phyloP scores from a whole-genome alignment of 169 alveolate species.

The Cyclospora cayetanensis region DNA sequence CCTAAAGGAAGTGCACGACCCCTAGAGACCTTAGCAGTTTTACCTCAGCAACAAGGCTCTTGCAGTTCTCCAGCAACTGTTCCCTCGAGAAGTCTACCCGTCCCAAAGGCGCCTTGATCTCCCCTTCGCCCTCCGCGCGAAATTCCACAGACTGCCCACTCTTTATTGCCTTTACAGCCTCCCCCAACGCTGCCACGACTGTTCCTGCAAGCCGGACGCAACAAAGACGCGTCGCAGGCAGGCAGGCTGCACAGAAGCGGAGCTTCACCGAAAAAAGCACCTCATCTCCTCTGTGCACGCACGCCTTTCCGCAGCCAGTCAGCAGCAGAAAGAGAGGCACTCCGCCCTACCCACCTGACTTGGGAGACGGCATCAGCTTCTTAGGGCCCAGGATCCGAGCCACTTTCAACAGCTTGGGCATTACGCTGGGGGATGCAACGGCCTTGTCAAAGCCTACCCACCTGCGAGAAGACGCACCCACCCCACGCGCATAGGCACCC shows the following conservation, averaged over 20 bases:
- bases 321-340: not conserved
- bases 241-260: not conserved
- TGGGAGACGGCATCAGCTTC: conserved; percentile 93
- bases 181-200: conserved; percentile 57
- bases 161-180: conserved; percentile 73
- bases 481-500: too few relatives aligned
- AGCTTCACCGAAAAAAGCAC: too few relatives aligned
- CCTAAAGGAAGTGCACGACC: not conserved
- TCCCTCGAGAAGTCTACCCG: not conserved
- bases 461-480: too few relatives aligned
- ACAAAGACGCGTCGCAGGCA: not conserved
- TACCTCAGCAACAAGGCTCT: conserved; percentile 64
- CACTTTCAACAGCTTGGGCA: conserved; percentile 86
- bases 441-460: conserved; percentile 90
- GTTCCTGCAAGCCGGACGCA: conserved; percentile 30
- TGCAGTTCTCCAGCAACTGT: conserved; percentile 69
- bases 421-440: conserved; percentile 85
- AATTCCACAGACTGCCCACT: conserved; percentile 76
- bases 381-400: conserved; percentile 94
- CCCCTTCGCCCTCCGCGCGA: conserved; percentile 79
- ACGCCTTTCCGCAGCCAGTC: not conserved
- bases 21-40: not conserved
- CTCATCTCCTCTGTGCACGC: too few relatives aligned
- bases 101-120: conserved; percentile 43
- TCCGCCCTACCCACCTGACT: conserved; percentile 81